phyloP scores from a whole-genome alignment of 768 basidiomycete species.

The Phlebiopsis flavidoalba region DNA sequence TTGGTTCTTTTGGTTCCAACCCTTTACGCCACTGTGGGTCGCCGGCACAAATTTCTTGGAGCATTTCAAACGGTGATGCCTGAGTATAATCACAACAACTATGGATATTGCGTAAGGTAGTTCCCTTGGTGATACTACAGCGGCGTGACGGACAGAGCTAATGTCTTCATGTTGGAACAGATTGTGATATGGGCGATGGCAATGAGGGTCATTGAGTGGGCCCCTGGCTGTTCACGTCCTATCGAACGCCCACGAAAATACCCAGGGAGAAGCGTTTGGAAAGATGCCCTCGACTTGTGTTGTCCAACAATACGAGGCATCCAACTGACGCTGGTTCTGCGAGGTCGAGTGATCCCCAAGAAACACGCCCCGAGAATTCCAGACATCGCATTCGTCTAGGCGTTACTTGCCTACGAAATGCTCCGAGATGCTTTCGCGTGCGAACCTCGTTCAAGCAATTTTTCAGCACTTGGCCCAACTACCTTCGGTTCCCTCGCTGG shows the following conservation, averaged over 20 bases:
- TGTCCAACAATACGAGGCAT: conserved; percentile 50
- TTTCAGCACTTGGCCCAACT: conserved; percentile 32
- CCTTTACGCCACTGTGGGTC: background rate
- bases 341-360: conserved; percentile 23
- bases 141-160: background rate
- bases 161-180: background rate
- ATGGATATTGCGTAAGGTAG: conserved; percentile 7
- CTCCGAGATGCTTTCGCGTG: conserved; percentile 33
- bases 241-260: background rate
- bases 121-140: background rate
- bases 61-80: background rate
- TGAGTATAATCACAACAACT: background rate
- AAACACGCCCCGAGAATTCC: conserved; percentile 27
- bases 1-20: background rate
- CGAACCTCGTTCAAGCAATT: conserved; percentile 38
- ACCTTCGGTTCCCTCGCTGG: conserved; percentile 32
- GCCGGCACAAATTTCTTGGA: background rate
- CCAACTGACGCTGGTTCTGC: conserved; percentile 62
- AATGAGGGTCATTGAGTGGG: conserved; percentile 7
- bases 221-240: background rate
- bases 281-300: conserved; percentile 43
- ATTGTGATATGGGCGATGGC: background rate
- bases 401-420: conserved; percentile 28
- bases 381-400: conserved; percentile 29
- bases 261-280: background rate